Evolutionary conservation across 2,329 filamentous ascomycete genomes (phyloP).

Genomic region (Didymella exigua): DNA sequence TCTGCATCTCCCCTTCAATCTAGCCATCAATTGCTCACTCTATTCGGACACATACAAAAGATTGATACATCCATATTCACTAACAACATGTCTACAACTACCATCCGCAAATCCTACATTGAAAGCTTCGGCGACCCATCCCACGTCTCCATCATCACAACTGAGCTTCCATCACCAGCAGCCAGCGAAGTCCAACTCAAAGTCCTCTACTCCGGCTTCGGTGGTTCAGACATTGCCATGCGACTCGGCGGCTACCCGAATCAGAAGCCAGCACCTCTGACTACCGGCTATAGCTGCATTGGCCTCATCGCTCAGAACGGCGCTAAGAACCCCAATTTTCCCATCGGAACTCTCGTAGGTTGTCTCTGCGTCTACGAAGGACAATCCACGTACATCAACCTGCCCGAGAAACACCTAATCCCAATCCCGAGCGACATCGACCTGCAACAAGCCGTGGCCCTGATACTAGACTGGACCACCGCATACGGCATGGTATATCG

Average conservation of each 20-base stretch:
- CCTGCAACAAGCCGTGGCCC: conserved; percentile 49
- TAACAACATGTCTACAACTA: conserved; percentile 32
- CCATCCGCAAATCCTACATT: conserved; percentile 55
- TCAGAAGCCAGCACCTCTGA: conserved; percentile 55
- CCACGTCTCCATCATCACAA: conserved; percentile 45
- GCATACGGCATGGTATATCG: conserved; percentile 42
- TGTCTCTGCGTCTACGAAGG: conserved; percentile 39
- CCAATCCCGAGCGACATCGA: conserved; percentile 52
- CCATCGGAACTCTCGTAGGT: conserved; percentile 32
- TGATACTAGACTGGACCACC: conserved; percentile 55
- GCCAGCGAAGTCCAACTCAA: conserved; percentile 55
- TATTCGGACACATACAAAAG: too few relatives aligned
- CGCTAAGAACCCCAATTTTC: conserved; percentile 31
- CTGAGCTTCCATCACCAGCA: conserved; percentile 49
- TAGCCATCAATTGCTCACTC: too few relatives aligned
- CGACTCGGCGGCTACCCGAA: conserved; percentile 56
- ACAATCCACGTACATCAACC: conserved; percentile 55
- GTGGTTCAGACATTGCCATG: conserved; percentile 58
- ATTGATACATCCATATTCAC: too few relatives aligned
- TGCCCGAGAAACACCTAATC: conserved; percentile 55
- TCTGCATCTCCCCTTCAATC: too few relatives aligned
- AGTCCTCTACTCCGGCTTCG: conserved; percentile 56
- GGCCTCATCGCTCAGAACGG: conserved; percentile 52
- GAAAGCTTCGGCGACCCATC: conserved; percentile 51
- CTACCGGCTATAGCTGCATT: conserved; percentile 57